Evolutionary conservation across 2,329 filamentous ascomycete genomes (phyloP), one percentile per base, ranked within the genome.

Genomic region (Fusarium sp.): DNA sequence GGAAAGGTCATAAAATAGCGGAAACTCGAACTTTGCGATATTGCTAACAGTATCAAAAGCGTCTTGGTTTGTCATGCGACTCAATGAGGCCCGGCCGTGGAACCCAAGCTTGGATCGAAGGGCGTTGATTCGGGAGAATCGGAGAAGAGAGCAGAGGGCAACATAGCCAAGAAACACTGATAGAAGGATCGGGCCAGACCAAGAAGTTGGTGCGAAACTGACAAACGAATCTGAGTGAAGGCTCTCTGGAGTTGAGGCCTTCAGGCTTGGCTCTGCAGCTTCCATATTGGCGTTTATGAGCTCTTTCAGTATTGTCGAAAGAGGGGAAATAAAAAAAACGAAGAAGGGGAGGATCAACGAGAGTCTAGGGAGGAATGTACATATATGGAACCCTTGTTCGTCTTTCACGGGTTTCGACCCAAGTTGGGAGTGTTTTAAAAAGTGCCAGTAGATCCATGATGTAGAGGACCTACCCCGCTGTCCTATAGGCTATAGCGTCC

Each of bases 11-110:
- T 79, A 81, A 29, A 81, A 72, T 12, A 77, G 70, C 0, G 82
- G 81, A 35, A 82, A 83, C 55, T 84, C 81, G 3, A 69, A 63
- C 18, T 73, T 57, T 7, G 73, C 60, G 9, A 81, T 60, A 33
- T 75, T 74, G 60, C 78, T 76, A 18, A 84, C 72, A 63, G 86
- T 82, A 56, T 78, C 76, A 59, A 83, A 82, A 8, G 85, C 83
- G 50, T 86, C 80, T 63, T 78, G 65, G 41, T 79, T 78, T 18
- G 80, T 83, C 82, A 84, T 84, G 50, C 70, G 65, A 12, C 77
- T 72, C 11, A 83, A 56, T 7, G 81, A 81, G 11, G 66, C 66
- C 15, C 80, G 79, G 63, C 80, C 74, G 7, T 75, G 63, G 59
- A 76, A 82, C 21, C 73, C 69, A 64, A 77, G 75, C 29, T 71